Evolutionary conservation across 352 stramenopile genomes (phyloP), one percentile per base, ranked within the genome.

Genomic region (Pythium pyrilobum): DNA sequence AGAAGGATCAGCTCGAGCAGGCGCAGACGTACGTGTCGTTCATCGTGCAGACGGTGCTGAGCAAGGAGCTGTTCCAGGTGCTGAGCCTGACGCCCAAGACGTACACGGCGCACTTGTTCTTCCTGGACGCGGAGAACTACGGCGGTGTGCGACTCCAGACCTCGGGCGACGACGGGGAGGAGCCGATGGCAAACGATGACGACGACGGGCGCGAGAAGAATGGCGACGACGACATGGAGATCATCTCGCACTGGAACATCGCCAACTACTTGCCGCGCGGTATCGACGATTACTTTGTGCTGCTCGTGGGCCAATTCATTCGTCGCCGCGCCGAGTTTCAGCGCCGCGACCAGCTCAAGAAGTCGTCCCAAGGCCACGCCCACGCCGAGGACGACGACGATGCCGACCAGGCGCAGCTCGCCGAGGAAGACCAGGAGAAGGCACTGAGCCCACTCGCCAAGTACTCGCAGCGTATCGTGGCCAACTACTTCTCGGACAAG

Each of bases 111-210:
- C 82, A 98, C 55, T 71, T 98, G 23, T 64, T 99, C 11, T 98
- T 98, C 55, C 57, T 98, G 27, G 95, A 99, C 64, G 82, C 94
- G 12, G 90, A 98, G 54, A 99, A 99, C 58, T 98, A 96, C 56
- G 95, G 93, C 29, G 96, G 86, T 37, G 83, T 98, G 57, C 53
- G 95, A 37, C 77, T 98, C 27, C 63, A 79, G 33, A 62, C 68
- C 48, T 32, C 1, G 36, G n/a, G 23, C 18, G 62, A 73, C 5
- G 62, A 66, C 5, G 66, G 78, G 3, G 50, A 64, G 34, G 49
- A 70, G 0, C 56, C 60, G 0, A 54, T 67, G 4, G 55, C 23
- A 37, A n/a, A 53, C 1, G 28, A 54, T 16, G 42, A 48, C 11
- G 31, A 44, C 2, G 43, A 33, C 42, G 13, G 64, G 83, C n/a